Evolutionary conservation across 2,329 filamentous ascomycete species (phyloP), one percentile per base, ranked within the genome.

Genomic region (Diaporthe caulivora): DNA sequence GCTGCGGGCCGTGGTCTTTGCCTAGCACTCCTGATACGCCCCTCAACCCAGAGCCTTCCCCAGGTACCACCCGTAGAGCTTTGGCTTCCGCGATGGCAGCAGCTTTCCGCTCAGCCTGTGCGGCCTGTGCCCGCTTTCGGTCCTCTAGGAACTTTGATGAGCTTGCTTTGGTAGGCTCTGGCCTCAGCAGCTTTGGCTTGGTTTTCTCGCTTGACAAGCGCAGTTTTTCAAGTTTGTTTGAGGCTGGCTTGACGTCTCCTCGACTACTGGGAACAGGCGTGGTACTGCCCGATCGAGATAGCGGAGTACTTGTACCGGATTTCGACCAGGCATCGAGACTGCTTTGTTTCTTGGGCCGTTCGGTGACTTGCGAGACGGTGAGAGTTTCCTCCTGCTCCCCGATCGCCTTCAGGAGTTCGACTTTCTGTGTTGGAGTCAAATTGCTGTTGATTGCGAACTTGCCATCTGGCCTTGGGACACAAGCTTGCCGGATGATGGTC

Each of bases 401-500:
- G 21, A 92, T 82, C 11, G 89, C 90, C 78, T 90, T 88, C 67
- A 91, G 84, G 47, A 98, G 86, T 82, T 98, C 94, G 15, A 95
- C 96, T 77, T 95, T 95, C 80, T 98, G 95, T 72, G 93, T 92
- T 47, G 90, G 89, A 17, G 90, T 94, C 77, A 98, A 84, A 78
- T 97, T 98, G 2, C 95, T 97, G 78, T 90, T 92, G 76, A 92
- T 89, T 26, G 87, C 83, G 75, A 89, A 88, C 80, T 86, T 84
- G 80, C 90, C 87, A 69, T 86, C 83, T 47, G 87, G 84, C 73
- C 88, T 87, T 74, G 89, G 90, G 72, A 93, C 86, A 74, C 94
- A 91, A 49, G 92, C 91, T 78, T 92, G 91, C 71, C 89, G 87
- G 76, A 96, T 91, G 76, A 89, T 91, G 42, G 86, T 84, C 37